A percentile compares a stretch with the other conserved stretches of the same genome.
Evolutionary conservation across 768 basidiomycete species (phyloP).

Genomic region (Lepiota venenata): DNA sequence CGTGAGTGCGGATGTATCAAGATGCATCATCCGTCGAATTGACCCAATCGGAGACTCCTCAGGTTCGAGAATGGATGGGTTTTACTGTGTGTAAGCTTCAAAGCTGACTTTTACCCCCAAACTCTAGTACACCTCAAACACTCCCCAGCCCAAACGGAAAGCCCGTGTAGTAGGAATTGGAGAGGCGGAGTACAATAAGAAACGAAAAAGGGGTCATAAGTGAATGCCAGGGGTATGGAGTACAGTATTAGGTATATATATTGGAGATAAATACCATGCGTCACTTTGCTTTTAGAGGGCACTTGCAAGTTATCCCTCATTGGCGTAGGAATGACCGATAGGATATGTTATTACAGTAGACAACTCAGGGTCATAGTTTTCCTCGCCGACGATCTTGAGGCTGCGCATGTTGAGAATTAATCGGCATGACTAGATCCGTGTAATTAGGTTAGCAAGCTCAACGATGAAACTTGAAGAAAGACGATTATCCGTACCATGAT

Average conservation of each 20-base stretch:
- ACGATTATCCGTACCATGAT: not conserved
- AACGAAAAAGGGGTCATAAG: not conserved
- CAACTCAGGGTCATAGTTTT: not conserved
- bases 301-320: not conserved
- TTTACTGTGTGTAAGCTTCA: slow-evolving; percentile 3
- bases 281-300: not conserved
- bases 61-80: not conserved
- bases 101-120: no score
- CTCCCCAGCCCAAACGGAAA: not conserved
- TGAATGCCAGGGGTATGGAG: no score
- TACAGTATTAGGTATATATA: no score
- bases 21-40: no score
- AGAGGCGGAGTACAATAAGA: not conserved
- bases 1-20: no score
- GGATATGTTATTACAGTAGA: no score
- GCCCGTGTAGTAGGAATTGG: not conserved
- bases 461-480: no score
- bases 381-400: not conserved
- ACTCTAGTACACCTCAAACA: no score
- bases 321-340: not conserved
- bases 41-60: no score
- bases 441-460: no score
- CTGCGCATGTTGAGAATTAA: not conserved
- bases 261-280: no score
- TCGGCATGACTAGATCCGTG: not conserved